Conservation (phyloP, 441 rosid species). For the Populus trichocarpa region DNA sequence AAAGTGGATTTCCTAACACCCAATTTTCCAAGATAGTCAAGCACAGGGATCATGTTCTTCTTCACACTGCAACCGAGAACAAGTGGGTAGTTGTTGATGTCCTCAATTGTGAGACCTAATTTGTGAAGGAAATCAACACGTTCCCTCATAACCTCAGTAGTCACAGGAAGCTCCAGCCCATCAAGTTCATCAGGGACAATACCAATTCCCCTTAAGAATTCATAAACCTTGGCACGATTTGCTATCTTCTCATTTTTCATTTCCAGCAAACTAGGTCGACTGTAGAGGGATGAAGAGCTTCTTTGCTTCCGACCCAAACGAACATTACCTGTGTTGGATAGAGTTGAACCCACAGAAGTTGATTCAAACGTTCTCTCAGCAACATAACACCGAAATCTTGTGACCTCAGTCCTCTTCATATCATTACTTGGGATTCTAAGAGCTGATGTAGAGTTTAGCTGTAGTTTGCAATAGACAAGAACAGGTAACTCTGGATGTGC, state of each 20-base stretch:
- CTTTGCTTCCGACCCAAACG: slow-evolving; percentile 38
- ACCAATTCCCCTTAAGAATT: slow-evolving; percentile 63
- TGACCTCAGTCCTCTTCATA: slow-evolving; percentile 25
- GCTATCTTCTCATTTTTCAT: slow-evolving; percentile 70
- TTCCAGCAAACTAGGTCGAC: slow-evolving; percentile 65
- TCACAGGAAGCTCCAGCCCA: slow-evolving; percentile 92
- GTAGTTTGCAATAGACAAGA: slow-evolving; percentile 28
- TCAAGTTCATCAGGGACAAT: slow-evolving; percentile 89
- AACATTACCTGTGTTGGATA: slow-evolving; percentile 28
- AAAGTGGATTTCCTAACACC: slow-evolving; percentile 88
- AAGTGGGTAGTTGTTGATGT: slow-evolving; percentile 83
- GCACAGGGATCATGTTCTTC: slow-evolving; percentile 94
- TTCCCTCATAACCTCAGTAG: slow-evolving; percentile 76
- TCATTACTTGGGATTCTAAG: slow-evolving; percentile 26
- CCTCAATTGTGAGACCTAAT: slow-evolving; percentile 74
- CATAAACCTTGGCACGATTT: slow-evolving; percentile 73
- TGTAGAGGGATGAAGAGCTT: slow-evolving; percentile 55
- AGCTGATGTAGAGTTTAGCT: slow-evolving; percentile 23
- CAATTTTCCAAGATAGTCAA: slow-evolving; percentile 88
- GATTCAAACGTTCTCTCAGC: slow-evolving; percentile 46
- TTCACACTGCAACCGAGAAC: slow-evolving; percentile 97
- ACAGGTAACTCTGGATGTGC: slow-evolving; percentile 56
- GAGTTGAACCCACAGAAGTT: slow-evolving; percentile 34
- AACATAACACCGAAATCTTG: slow-evolving; percentile 39
- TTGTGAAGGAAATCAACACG: slow-evolving; percentile 82